Evolutionary conservation across 345 rosid genomes (phyloP).

Genomic region (Lagerstroemia speciosa): DNA sequence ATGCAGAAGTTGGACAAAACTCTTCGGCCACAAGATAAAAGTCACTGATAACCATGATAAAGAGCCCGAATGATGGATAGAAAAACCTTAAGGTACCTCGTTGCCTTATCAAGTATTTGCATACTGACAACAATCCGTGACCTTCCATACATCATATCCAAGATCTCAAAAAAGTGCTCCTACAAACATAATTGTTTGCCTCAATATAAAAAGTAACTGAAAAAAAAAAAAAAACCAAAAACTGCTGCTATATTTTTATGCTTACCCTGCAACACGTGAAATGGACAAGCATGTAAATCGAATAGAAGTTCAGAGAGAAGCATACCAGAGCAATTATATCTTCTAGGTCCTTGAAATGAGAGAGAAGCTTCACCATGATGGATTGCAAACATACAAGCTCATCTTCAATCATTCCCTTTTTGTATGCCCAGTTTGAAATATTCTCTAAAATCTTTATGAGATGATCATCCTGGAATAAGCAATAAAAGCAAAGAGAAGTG

Average conservation of each 20-base stretch:
- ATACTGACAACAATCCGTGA: constrained; percentile 42
- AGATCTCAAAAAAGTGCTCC: constrained; percentile 68
- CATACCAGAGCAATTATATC: constrained; percentile 61
- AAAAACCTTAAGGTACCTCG: constrained; percentile 35
- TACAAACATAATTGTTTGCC: constrained; percentile 18
- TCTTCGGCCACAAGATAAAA: neutral
- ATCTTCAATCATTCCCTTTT: constrained; percentile 51
- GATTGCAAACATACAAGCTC: constrained; percentile 69
- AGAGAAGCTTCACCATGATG: constrained; percentile 63
- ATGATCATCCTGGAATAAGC: constrained; percentile 44
- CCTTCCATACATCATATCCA: constrained; percentile 69
- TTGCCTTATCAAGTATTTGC: constrained; percentile 65
- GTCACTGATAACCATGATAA: neutral
- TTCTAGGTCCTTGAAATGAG: constrained; percentile 55
- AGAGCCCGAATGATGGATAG: neutral
- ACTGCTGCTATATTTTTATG: neutral
- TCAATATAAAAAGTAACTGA: neutral
- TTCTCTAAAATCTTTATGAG: constrained; percentile 49
- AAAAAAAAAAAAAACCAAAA: neutral
- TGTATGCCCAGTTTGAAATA: constrained; percentile 32
- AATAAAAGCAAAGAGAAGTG: neutral
- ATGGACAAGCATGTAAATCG: constrained; percentile 1
- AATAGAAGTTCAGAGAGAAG: constrained; percentile 11
- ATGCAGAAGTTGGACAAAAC: neutral
- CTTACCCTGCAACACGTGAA: neutral